Conservation (phyloP, 1,139 yeast genomes). For the Trichomonascaceae sp. region DNA sequence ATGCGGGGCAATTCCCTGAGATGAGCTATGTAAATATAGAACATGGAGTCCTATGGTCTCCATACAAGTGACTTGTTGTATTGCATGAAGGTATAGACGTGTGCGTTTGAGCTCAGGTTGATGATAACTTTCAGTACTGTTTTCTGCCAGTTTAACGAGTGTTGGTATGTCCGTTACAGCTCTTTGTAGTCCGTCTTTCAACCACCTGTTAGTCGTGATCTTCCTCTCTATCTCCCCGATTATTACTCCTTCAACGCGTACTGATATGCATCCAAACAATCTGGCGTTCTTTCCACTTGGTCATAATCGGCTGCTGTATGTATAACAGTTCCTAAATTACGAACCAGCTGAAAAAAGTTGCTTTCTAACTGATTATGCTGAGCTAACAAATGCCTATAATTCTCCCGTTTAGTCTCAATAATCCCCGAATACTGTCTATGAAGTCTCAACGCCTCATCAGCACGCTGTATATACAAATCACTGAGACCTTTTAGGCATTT, state of each 20-base stretch:
- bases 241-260: neutral
- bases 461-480: slow-evolving; percentile 21
- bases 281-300: slow-evolving; percentile 8
- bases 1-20: too few relatives aligned
- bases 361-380: slow-evolving; percentile 23
- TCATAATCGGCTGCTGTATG: slow-evolving; percentile 10
- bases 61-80: neutral
- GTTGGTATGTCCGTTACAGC: neutral
- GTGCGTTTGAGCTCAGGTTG: too few relatives aligned
- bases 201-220: too few relatives aligned
- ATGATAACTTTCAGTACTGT: too few relatives aligned
- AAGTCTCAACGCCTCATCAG: slow-evolving; percentile 22
- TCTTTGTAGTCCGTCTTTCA: neutral
- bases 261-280: slow-evolving; percentile 11
- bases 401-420: slow-evolving; percentile 23
- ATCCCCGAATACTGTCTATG: slow-evolving; percentile 22
- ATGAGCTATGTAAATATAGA: neutral
- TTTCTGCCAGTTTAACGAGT: too few relatives aligned
- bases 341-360: slow-evolving; percentile 19
- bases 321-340: slow-evolving; percentile 20
- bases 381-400: slow-evolving; percentile 19
- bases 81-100: too few relatives aligned
- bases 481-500: slow-evolving; percentile 22
- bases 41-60: neutral
- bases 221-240: too few relatives aligned